A percentile compares a stretch with the other conserved stretches of the same genome.
phyloP scores from a whole-genome alignment of 257 asterid species.

The Ballota nigra region DNA sequence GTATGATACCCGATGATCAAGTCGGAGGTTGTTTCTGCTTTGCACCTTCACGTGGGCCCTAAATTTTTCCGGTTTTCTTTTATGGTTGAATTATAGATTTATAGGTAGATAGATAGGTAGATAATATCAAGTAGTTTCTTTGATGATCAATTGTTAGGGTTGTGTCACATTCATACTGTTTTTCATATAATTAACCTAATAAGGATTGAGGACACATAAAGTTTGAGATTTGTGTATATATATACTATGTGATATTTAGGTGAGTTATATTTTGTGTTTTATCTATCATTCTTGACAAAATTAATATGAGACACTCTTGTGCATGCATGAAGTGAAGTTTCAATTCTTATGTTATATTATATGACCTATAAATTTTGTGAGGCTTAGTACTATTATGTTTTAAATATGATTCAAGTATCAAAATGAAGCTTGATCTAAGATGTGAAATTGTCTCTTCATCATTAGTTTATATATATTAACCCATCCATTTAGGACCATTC shows the following conservation, averaged over 20 bases:
- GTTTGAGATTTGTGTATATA: neutral
- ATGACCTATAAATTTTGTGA: too few species aligned
- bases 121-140: neutral
- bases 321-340: too few species aligned
- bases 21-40: constrained; percentile 66
- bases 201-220: neutral
- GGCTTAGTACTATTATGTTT: too few species aligned
- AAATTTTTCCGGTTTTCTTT: neutral
- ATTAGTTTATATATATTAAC: too few species aligned
- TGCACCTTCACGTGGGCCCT: constrained; percentile 65
- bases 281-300: too few species aligned
- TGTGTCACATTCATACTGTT: neutral
- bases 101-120: neutral
- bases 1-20: constrained; percentile 84
- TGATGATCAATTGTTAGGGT: neutral
- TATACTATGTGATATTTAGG: neutral
- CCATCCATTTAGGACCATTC: too few species aligned
- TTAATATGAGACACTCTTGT: too few species aligned
- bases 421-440: too few species aligned
- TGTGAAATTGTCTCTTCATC: too few species aligned
- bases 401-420: too few species aligned
- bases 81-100: neutral
- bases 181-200: neutral
- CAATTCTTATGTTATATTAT: too few species aligned
- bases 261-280: neutral